phyloP scores from a whole-genome alignment of 805 yeast species.

The Teunomyces barrocoloradensis region DNA sequence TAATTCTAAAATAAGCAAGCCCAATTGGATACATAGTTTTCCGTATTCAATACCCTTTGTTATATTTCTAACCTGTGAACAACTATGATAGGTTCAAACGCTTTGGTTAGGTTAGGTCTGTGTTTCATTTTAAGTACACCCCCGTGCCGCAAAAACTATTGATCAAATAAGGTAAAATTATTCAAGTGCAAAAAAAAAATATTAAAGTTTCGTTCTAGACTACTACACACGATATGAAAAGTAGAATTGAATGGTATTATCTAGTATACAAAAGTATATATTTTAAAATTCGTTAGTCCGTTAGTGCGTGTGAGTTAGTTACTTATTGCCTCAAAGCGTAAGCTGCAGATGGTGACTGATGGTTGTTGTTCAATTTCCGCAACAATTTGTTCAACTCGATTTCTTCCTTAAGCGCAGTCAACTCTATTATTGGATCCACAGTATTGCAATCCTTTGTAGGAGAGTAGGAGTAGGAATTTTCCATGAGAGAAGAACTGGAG shows the following conservation, averaged over 20 bases:
- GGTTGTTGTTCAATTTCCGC: slow-evolving; percentile 10
- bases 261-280: slow-evolving; percentile 4
- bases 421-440: slow-evolving; percentile 35
- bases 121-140: not conserved
- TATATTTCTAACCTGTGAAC: too few species aligned
- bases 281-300: slow-evolving; percentile 3
- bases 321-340: not conserved
- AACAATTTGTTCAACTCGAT: slow-evolving; percentile 25
- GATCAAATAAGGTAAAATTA: not conserved
- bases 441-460: slow-evolving; percentile 4
- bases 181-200: too few species aligned
- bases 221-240: not conserved
- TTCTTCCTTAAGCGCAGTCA: slow-evolving; percentile 36
- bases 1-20: not conserved
- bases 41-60: not conserved
- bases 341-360: not conserved
- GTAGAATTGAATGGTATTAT: slow-evolving; percentile 1
- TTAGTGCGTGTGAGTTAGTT: not conserved
- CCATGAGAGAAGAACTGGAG: slow-evolving; percentile 8
- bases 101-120: not conserved
- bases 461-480: slow-evolving; percentile 6
- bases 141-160: not conserved
- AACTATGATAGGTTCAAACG: not conserved
- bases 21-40: not conserved
- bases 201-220: not conserved